phyloP scores from a whole-genome alignment of 192 early-diverging fungal species.

The Haplosporangium gracile region DNA sequence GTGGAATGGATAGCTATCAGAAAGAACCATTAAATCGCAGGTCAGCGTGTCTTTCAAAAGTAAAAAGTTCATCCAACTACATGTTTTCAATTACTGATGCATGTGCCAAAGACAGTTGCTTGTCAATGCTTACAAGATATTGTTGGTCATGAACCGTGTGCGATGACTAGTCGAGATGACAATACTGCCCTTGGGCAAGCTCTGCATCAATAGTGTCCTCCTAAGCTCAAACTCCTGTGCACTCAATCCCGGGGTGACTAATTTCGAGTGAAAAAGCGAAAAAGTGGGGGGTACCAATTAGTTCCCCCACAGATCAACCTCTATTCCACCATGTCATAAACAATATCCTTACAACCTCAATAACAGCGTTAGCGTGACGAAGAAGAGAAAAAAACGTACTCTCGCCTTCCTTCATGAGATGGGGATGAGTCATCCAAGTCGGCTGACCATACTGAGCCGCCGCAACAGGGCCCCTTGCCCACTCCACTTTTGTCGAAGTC shows the following conservation, averaged over 20 bases:
- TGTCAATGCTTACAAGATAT: conserved; percentile 78
- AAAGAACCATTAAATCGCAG: neutral
- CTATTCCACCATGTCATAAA: neutral
- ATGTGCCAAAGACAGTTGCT: no score
- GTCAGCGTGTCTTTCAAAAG: neutral
- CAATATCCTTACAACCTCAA: no score
- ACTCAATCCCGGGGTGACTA: conserved; percentile 85
- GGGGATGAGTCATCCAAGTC: conserved; percentile 84
- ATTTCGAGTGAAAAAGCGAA: conserved; percentile 16
- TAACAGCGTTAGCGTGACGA: no score
- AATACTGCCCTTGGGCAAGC: conserved; percentile 74
- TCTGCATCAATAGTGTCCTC: conserved; percentile 71
- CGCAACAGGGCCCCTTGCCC: neutral
- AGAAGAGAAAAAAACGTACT: conserved; percentile 54
- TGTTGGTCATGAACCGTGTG: conserved; percentile 87
- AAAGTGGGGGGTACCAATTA: neutral
- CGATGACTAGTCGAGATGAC: conserved; percentile 81
- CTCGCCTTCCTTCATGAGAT: conserved; percentile 81
- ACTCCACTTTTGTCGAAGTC: neutral
- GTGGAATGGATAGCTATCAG: conserved; percentile 85
- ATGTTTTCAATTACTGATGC: neutral
- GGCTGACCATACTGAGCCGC: conserved; percentile 80
- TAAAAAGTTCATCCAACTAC: neutral
- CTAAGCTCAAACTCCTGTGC: conserved; percentile 83
- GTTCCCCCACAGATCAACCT: neutral